phyloP scores from a whole-genome alignment of 2,329 filamentous ascomycete genomes.

The Epichloe aotearoae region DNA sequence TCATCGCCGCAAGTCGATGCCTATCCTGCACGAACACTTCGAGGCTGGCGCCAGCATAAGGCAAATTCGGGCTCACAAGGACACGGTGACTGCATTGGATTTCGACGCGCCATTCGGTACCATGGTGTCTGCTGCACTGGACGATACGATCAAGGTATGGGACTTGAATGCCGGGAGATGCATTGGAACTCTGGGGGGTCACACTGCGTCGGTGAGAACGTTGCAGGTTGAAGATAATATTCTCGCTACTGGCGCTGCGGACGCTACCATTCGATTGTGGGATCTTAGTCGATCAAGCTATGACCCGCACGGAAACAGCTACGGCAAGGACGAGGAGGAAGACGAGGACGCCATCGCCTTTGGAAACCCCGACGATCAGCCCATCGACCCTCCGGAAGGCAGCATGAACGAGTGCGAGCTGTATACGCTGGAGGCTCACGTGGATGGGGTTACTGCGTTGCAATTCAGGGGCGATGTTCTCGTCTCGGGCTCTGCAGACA shows the following conservation, averaged over 20 bases:
- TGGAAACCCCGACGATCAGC: constrained; percentile 54
- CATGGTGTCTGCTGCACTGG: constrained; percentile 80
- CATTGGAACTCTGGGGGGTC: constrained; percentile 82
- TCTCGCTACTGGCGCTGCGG: constrained; percentile 84
- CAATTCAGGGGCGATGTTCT: constrained; percentile 82
- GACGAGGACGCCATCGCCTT: constrained; percentile 60
- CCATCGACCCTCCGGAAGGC: constrained; percentile 57
- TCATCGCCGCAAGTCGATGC: constrained; percentile 70
- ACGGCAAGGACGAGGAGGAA: constrained; percentile 44
- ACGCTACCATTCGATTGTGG: constrained; percentile 90
- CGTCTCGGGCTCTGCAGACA: constrained; percentile 92
- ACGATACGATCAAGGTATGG: constrained; percentile 93
- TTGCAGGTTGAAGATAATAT: constrained; percentile 94
- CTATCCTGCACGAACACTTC: constrained; percentile 89
- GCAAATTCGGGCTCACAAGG: constrained; percentile 77
- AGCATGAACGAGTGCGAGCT: constrained; percentile 83
- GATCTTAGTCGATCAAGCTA: constrained; percentile 84
- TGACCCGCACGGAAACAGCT: constrained; percentile 51
- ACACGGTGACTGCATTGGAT: constrained; percentile 79
- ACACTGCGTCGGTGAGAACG: constrained; percentile 84
- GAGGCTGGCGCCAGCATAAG: constrained; percentile 79
- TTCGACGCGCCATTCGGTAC: constrained; percentile 97
- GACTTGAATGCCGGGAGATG: constrained; percentile 88
- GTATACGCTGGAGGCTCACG: constrained; percentile 79
- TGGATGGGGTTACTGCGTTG: constrained; percentile 87